Evolutionary conservation across 345 rosid genomes (phyloP).

Genomic region (Balakata baccata): DNA sequence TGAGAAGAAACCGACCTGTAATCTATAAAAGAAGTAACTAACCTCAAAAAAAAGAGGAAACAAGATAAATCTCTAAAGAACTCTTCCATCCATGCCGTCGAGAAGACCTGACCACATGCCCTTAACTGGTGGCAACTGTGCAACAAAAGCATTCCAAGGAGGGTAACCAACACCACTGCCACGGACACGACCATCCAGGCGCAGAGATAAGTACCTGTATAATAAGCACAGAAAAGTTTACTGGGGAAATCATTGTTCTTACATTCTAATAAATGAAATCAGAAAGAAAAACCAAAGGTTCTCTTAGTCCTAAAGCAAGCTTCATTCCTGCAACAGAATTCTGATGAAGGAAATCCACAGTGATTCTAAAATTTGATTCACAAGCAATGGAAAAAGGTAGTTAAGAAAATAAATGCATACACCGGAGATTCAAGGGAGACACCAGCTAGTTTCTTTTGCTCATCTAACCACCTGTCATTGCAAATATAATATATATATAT

Average conservation of each 20-base stretch:
- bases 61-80: slow-evolving; percentile 30
- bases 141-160: slow-evolving; percentile 96
- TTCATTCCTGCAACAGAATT: background rate
- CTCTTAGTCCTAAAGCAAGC: background rate
- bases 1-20: background rate
- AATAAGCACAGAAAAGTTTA: slow-evolving; percentile 10
- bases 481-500: background rate
- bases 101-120: slow-evolving; percentile 93
- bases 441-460: slow-evolving; percentile 80
- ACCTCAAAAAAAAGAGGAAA: background rate
- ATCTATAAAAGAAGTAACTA: background rate
- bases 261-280: background rate
- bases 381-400: background rate
- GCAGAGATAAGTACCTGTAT: slow-evolving; percentile 74
- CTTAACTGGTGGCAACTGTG: slow-evolving; percentile 80
- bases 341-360: background rate
- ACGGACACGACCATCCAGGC: slow-evolving; percentile 91
- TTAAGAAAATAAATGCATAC: slow-evolving; percentile 40
- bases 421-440: slow-evolving; percentile 83
- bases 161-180: slow-evolving; percentile 95
- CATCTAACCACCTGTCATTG: slow-evolving; percentile 68
- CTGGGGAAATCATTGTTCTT: background rate
- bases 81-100: slow-evolving; percentile 94
- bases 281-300: background rate
- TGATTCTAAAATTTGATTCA: background rate